Evolutionary conservation across 1,284 basidiomycete genomes (phyloP), one percentile per base, ranked within the genome.

Genomic region (Rhodotorula sp.): DNA sequence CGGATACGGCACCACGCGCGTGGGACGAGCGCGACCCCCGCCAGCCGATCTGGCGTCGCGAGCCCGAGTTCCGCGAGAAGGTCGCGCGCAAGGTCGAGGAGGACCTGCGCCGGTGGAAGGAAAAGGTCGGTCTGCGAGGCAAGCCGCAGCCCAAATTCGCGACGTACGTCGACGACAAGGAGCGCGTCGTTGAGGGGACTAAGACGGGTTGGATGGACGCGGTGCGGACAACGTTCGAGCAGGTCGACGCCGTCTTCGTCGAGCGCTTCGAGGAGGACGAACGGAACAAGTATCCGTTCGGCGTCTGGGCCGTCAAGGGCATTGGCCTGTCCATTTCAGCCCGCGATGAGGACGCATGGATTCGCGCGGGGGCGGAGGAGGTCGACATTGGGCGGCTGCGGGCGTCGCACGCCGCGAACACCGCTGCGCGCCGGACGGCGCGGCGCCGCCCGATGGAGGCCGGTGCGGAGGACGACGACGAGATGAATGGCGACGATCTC

Each of bases 261-360:
- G 77, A 76, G 32, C 75, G 80, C 13, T 67, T 80, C 59, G 60
- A 69, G 10, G 64, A 78, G 7, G 81, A 87, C 50, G 89, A 91
- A 80, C 84, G 84, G 59, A 88, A 86, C 77, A 86, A 85, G 69
- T 78, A 84, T 84, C n/a, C 86, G 84, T 44, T 84, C 89, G 79
- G 85, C 8, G 86, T 85, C 17, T 93, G 91, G 91, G 74, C 71
- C 13, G 67, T 72, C n/a, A 60, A 64, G 60, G 71, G 69, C 0
- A 22, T 76, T 27, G 72, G 65, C 29, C 58, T 62, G 9, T 46
- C 64, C 25, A 54, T 72, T 32, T 64, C 69, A 10, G n/a, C 58
- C 51, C 74, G 68, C 53, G 71, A 73, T 21, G 75, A 76, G 61
- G 57, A 65, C 48, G 37, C 48, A 56, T 70, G 73, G 66, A 51